Percentiles rank a stretch among this genome's conserved stretches.
phyloP scores from a whole-genome alignment of 495 filamentous ascomycete species.

The Talaromyces borbonicus region DNA sequence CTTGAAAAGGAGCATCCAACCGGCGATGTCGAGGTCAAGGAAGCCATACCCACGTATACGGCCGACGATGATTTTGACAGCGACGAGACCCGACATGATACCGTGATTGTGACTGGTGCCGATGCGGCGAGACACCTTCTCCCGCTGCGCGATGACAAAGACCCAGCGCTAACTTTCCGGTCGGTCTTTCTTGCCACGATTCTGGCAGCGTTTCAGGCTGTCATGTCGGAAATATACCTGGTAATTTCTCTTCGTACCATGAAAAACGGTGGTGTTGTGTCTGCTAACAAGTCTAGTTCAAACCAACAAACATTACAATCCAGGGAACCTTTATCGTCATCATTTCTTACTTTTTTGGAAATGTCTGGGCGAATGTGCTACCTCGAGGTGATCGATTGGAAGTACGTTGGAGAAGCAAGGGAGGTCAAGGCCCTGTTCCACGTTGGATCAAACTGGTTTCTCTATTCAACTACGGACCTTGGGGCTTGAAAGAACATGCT shows the following conservation, averaged over 20 bases:
- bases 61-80: conserved; percentile 4
- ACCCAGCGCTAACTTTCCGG: conserved; percentile 36
- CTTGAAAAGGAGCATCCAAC: no score
- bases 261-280: neutral
- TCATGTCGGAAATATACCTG: conserved; percentile 39
- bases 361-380: conserved; percentile 30
- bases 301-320: conserved; percentile 22
- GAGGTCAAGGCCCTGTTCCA: conserved; percentile 16
- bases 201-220: conserved; percentile 36
- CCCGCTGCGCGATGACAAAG: conserved; percentile 35
- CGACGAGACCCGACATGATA: conserved; percentile 10
- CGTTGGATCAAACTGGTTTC: conserved; percentile 14
- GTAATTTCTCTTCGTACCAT: conserved; percentile 12
- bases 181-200: conserved; percentile 32
- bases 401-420: conserved; percentile 16
- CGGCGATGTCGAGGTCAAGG: no score
- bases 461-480: conserved; percentile 22
- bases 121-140: conserved; percentile 26
- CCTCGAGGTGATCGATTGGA: conserved; percentile 30
- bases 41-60: no score
- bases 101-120: conserved; percentile 20
- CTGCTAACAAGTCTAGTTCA: conserved; percentile 14
- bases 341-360: conserved; percentile 31
- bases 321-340: conserved; percentile 29
- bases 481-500: conserved; percentile 24